Evolutionary conservation across 2,329 filamentous ascomycete genomes (phyloP), one percentile per base, ranked within the genome.

Genomic region (Aschersonia sp.): DNA sequence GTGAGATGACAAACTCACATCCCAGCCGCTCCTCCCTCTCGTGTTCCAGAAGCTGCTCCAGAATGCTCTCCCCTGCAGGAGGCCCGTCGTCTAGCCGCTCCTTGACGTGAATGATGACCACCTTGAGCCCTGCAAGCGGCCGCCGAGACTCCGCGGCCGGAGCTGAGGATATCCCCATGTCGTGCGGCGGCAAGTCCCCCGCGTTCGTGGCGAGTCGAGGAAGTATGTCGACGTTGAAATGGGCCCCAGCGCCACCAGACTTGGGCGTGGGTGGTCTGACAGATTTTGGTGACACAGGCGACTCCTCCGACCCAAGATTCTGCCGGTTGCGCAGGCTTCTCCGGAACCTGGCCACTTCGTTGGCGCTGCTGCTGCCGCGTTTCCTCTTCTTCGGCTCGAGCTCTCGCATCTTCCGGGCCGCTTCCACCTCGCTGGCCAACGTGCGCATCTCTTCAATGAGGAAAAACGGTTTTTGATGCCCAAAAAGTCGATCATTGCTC

Each of bases 41-140:
- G 50, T 86, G 72, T 30, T 78, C 77, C 14, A 66, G 60, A 45
- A 97, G 64, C 61, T 95, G 79, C 50, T 69, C 59, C 29, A 92
- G 56, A 37, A 97, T 94, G 2, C 66, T 73, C 4, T 86, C 79
- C 1, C 66, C 37, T 70, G 75, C 2, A 74, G 78, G 44, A 67
- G 77, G 77, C 0, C 79, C 86, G 59, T 95, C 88, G 7, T 73
- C 70, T 48, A 95, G 67, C 29, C 76, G 83, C 53, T 97, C 90
- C 62, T 98, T 98, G 58, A 97, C 77, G 60, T 98, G 92, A 39
- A 97, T 97, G 48, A 97, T 79, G 45, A 95, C 81, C 1, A 98
- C 71, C 52, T 80, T 84, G 31, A 97, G 61, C 0, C 87, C 88
- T 46, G 72, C 69, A 5, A 98, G 70, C 6, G 81, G 80, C 58